phyloP scores from a whole-genome alignment of 1,284 basidiomycete species.

The Albatrellus sp. region DNA sequence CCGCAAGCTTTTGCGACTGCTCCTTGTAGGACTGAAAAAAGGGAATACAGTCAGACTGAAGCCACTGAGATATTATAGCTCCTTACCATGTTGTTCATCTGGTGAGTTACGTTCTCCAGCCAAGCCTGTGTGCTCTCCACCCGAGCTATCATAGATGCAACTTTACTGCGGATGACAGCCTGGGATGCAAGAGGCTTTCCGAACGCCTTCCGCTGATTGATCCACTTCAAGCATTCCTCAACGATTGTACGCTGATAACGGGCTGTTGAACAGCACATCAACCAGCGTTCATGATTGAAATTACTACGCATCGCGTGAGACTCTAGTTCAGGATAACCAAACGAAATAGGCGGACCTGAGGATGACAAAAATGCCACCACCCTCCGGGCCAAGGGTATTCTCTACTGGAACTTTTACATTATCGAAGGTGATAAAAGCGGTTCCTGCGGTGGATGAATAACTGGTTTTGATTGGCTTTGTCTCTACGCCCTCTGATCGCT shows the following conservation, averaged over 20 bases:
- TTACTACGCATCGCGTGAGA: conserved; percentile 23
- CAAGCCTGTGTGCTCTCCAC: conserved; percentile 83
- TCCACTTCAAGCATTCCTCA: conserved; percentile 82
- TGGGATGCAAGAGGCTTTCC: conserved; percentile 85
- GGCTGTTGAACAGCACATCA: conserved; percentile 65
- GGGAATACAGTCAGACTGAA: no score
- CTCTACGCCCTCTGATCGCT: conserved; percentile 66
- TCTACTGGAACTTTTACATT: conserved; percentile 79
- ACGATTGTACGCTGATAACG: conserved; percentile 61
- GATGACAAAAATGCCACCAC: conserved; percentile 80
- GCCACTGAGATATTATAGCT: no score
- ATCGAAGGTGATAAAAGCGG: conserved; percentile 88
- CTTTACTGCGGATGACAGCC: conserved; percentile 83
- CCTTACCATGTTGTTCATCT: conserved; percentile 74
- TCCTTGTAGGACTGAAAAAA: conserved; percentile 54
- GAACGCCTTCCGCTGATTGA: conserved; percentile 74
- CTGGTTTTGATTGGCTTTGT: conserved; percentile 90
- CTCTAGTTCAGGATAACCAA: no score
- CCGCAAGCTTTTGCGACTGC: conserved; percentile 66
- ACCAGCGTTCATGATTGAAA: conserved; percentile 83
- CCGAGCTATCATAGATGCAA: conserved; percentile 67
- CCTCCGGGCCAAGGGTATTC: conserved; percentile 79
- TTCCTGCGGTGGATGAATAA: conserved; percentile 79
- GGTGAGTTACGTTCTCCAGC: conserved; percentile 82
- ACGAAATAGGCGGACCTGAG: conserved; percentile 21